phyloP scores from a whole-genome alignment of 176 grass and related monocot genomes.

The Tillandsia leiboldiana region DNA sequence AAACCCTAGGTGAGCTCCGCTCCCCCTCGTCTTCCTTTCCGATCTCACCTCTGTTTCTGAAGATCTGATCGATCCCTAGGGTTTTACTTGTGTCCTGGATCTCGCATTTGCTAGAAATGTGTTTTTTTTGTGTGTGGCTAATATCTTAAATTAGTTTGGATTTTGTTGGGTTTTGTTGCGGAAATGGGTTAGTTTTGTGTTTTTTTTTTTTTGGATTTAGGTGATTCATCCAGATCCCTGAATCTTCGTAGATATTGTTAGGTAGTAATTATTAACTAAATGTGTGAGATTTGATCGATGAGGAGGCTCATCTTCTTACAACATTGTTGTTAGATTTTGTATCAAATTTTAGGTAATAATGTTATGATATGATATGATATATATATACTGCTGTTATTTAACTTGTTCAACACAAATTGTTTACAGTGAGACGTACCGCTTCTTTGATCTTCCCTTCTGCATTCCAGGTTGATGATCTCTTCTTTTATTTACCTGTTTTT shows the following conservation, averaged over 20 bases:
- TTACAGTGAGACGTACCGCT: slow-evolving; percentile 90
- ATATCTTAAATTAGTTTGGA: background rate
- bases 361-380: too few species aligned
- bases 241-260: background rate
- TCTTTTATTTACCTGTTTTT: background rate
- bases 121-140: too few species aligned
- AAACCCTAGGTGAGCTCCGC: slow-evolving; percentile 69
- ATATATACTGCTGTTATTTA: background rate
- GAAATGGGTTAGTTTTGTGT: slow-evolving; percentile 11
- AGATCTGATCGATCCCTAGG: slow-evolving; percentile 7
- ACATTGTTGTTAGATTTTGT: too few species aligned
- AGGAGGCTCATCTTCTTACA: too few species aligned
- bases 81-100: background rate
- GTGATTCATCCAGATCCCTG: slow-evolving; percentile 17
- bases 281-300: too few species aligned
- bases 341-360: too few species aligned
- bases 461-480: slow-evolving; percentile 45
- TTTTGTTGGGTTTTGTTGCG: background rate
- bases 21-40: slow-evolving; percentile 13
- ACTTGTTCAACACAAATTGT: slow-evolving; percentile 9
- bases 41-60: background rate
- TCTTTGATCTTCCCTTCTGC: slow-evolving; percentile 95
- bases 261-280: too few species aligned
- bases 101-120: background rate
- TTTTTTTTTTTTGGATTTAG: slow-evolving; percentile 7